phyloP scores from a whole-genome alignment of 257 asterid genomes.

The Scutellaria galericulata region DNA sequence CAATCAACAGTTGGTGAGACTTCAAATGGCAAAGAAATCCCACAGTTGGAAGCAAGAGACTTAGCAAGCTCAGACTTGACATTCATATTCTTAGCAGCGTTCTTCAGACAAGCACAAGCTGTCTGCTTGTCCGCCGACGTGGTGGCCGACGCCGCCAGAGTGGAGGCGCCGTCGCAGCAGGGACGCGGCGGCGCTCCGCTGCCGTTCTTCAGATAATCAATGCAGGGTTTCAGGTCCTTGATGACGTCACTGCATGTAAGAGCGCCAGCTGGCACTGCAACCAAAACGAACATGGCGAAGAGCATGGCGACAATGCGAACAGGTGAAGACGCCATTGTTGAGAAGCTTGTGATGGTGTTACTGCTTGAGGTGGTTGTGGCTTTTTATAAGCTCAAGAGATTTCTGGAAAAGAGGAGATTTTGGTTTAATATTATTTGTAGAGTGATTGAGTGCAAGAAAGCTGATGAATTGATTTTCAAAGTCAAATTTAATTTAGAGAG shows the following conservation, averaged over 20 bases:
- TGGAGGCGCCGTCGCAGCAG: slow-evolving; percentile 60
- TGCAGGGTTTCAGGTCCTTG: slow-evolving; percentile 56
- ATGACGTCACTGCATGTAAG: slow-evolving; percentile 61
- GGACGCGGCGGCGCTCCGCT: slow-evolving; percentile 57
- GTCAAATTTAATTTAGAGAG: slow-evolving; percentile 4
- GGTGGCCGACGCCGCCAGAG: slow-evolving; percentile 49
- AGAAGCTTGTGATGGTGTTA: background rate
- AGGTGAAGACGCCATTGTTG: slow-evolving; percentile 7
- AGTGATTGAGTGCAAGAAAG: slow-evolving; percentile 49
- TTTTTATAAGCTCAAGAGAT: slow-evolving; percentile 20
- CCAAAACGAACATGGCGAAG: slow-evolving; percentile 18
- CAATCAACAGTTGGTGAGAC: slow-evolving; percentile 62
- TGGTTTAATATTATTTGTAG: background rate
- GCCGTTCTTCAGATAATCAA: slow-evolving; percentile 53
- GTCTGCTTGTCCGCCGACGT: slow-evolving; percentile 56
- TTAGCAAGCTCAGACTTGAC: slow-evolving; percentile 50
- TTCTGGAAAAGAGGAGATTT: background rate
- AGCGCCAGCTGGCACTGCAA: slow-evolving; percentile 38
- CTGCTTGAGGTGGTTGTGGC: background rate
- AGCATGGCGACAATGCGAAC: slow-evolving; percentile 22
- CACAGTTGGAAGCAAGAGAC: slow-evolving; percentile 58
- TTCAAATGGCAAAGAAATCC: slow-evolving; percentile 50
- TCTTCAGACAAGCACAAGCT: slow-evolving; percentile 70
- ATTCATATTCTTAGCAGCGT: slow-evolving; percentile 44
- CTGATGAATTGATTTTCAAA: background rate